phyloP scores from a whole-genome alignment of 495 filamentous ascomycete species.

The Penicillium antarcticum region DNA sequence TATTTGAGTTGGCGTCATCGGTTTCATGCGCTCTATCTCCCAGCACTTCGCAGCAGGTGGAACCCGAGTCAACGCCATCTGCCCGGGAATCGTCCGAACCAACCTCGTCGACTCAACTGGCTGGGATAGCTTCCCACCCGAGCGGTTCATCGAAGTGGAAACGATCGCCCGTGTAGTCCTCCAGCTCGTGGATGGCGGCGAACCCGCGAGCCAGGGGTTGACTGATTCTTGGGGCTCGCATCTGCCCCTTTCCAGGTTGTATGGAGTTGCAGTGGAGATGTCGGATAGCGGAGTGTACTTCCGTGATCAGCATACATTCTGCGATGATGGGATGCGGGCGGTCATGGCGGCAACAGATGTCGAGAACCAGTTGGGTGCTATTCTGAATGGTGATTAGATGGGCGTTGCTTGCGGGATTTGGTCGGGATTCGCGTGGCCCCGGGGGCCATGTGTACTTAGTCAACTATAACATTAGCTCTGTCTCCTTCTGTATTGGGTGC shows the following conservation, averaged over 20 bases:
- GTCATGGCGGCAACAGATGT: slow-evolving; percentile 22
- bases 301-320: slow-evolving; percentile 18
- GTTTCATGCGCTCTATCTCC: slow-evolving; percentile 21
- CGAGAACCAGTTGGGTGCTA: slow-evolving; percentile 20
- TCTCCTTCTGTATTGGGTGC: too few species aligned
- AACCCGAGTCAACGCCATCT: slow-evolving; percentile 21
- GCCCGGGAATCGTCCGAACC: slow-evolving; percentile 16
- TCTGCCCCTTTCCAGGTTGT: slow-evolving; percentile 4
- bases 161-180: slow-evolving; percentile 8
- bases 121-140: slow-evolving; percentile 12
- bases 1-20: slow-evolving; percentile 13
- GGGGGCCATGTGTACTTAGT: neutral
- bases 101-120: slow-evolving; percentile 13
- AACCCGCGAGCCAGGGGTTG: slow-evolving; percentile 14
- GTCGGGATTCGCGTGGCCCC: neutral
- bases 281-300: slow-evolving; percentile 17
- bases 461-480: too few species aligned
- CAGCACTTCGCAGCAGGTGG: slow-evolving; percentile 8
- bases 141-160: slow-evolving; percentile 11
- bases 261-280: slow-evolving; percentile 19
- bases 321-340: slow-evolving; percentile 20
- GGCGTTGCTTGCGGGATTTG: neutral
- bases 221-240: slow-evolving; percentile 7
- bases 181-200: slow-evolving; percentile 13
- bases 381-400: slow-evolving; percentile 5